phyloP scores from a whole-genome alignment of 163 green algal genomes.

The Volvox carteri region DNA sequence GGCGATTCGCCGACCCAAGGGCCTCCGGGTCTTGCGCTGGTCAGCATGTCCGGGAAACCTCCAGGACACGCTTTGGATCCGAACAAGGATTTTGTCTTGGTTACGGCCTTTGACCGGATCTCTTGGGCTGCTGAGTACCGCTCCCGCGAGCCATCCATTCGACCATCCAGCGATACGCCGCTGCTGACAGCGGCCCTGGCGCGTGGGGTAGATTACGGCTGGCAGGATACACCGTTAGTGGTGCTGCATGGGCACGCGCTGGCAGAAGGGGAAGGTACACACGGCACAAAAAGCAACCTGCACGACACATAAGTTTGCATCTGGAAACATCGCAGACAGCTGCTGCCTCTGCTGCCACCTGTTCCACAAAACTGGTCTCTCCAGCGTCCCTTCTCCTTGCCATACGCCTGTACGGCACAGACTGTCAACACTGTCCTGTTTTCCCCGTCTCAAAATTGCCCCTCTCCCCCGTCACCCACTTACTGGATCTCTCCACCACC shows the following conservation, averaged over 20 bases:
- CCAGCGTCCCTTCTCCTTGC: neutral
- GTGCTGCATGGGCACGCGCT: constrained; percentile 69
- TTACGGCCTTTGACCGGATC: constrained; percentile 50
- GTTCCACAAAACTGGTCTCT: neutral
- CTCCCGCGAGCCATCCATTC: neutral
- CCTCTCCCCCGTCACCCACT: no score
- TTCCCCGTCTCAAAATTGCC: no score
- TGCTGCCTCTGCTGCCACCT: neutral
- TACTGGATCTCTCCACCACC: no score
- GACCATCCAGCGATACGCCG: constrained; percentile 63
- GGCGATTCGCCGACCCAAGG: neutral
- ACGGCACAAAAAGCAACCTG: neutral
- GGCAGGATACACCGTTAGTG: constrained; percentile 51
- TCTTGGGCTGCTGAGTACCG: constrained; percentile 18
- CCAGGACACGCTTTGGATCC: constrained; percentile 47
- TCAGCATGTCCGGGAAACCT: constrained; percentile 65
- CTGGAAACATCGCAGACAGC: neutral
- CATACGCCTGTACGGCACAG: neutral
- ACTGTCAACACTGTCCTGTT: no score
- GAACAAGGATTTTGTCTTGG: constrained; percentile 60
- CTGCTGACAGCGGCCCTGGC: constrained; percentile 64
- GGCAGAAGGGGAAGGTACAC: constrained; percentile 57
- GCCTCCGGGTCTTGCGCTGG: constrained; percentile 12
- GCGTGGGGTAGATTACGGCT: constrained; percentile 40
- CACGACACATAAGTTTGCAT: no score